phyloP scores from a whole-genome alignment of 192 early-diverging fungal genomes.

The Phycomyces nitens region DNA sequence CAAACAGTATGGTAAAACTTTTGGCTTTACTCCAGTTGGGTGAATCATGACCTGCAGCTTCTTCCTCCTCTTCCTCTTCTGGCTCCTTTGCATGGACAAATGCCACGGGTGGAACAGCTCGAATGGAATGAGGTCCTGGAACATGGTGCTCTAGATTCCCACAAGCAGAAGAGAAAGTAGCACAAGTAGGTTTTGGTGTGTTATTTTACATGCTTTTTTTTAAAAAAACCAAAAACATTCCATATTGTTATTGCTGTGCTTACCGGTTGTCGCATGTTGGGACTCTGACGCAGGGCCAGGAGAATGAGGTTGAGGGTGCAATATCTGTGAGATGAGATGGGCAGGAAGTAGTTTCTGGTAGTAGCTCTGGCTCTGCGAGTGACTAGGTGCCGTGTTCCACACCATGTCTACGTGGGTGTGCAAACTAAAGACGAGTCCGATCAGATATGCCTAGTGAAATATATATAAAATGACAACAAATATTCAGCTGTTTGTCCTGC shows the following conservation, averaged over 20 bases:
- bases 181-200: too few species aligned
- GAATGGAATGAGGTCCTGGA: neutral
- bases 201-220: too few species aligned
- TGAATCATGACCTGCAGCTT: slow-evolving; percentile 79
- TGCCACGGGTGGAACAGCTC: neutral
- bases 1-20: slow-evolving; percentile 72
- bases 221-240: neutral
- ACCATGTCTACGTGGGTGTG: slow-evolving; percentile 83
- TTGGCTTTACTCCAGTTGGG: slow-evolving; percentile 89
- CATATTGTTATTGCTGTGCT: neutral
- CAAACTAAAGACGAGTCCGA: slow-evolving; percentile 91
- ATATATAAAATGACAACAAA: neutral
- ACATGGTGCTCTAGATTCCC: neutral
- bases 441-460: slow-evolving; percentile 60
- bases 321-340: slow-evolving; percentile 43
- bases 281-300: neutral
- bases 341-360: slow-evolving; percentile 43
- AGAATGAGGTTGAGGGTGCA: neutral
- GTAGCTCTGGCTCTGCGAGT: slow-evolving; percentile 26
- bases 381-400: slow-evolving; percentile 49
- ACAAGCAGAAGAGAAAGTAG: too few species aligned
- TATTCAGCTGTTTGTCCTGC: too few species aligned
- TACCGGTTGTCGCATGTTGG: neutral
- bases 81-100: slow-evolving; percentile 46
- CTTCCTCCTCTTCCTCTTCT: slow-evolving; percentile 62